Evolutionary conservation across 345 rosid species (phyloP).

Genomic region (Psidium friedrichsthalianum): DNA sequence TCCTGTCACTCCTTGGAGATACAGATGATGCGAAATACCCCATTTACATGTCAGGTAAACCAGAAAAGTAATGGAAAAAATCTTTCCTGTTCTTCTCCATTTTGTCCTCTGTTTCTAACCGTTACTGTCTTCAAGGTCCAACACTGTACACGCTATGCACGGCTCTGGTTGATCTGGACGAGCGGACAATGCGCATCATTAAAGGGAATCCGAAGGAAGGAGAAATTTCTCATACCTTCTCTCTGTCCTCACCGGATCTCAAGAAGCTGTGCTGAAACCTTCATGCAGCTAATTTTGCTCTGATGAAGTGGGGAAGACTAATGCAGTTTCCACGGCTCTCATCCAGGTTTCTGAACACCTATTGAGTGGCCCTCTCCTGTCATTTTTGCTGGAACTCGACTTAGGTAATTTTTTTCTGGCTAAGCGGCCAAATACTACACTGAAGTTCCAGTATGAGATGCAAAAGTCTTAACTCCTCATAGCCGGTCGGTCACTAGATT

Average conservation of each 20-base stretch:
- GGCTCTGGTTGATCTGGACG: conserved; percentile 30
- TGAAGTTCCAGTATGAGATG: neutral
- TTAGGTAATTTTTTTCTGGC: neutral
- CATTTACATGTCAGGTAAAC: conserved; percentile 45
- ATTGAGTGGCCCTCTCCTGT: neutral
- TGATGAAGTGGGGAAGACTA: neutral
- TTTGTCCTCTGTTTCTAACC: conserved; percentile 1
- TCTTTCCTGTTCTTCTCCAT: neutral
- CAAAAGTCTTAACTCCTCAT: neutral
- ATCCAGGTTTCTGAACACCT: neutral
- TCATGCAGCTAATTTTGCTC: neutral
- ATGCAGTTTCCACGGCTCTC: neutral
- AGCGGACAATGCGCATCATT: conserved; percentile 29
- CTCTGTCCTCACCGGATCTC: conserved; percentile 17
- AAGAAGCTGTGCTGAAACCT: neutral
- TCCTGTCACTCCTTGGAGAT: conserved; percentile 45
- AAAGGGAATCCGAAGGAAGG: conserved; percentile 36
- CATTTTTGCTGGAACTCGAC: neutral
- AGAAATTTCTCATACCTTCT: conserved; percentile 31
- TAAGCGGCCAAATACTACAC: neutral
- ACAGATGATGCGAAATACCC: conserved; percentile 27
- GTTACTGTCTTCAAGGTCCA: conserved; percentile 23
- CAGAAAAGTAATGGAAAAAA: neutral
- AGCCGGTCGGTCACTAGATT: neutral
- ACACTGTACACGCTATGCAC: conserved; percentile 38